Base-by-base conservation (phyloP, 2,329 filamentous ascomycete genomes). In the Colletotrichum cordylinicola region DNA sequence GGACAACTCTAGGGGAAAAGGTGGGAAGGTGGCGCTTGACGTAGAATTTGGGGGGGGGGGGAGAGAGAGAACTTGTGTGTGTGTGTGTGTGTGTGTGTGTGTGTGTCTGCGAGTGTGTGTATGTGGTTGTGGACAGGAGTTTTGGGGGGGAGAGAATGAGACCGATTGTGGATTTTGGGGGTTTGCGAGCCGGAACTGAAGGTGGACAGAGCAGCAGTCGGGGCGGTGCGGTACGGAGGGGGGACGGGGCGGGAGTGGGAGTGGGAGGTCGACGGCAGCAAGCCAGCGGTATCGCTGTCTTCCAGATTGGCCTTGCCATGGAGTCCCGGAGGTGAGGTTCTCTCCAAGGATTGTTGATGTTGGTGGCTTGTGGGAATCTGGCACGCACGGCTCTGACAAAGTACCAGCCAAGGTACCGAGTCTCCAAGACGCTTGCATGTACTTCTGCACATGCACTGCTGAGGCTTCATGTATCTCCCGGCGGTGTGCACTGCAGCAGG, bases 21-120 rank as follows among this genome's bases (percentile, higher is more conserved):
- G 13, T 29, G 29, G 27, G 43, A 62, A 13, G 43, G 71, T 65
- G 75, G 72, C 55, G 55, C 62, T 69, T 43, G 58, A 68, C 24
- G 75, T 75, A 72, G 72, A 68, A 75, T 75, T 68, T 43, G 24
- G 68, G 69, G 39, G 27, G 55, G 18, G 18, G 24, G 7, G 7
- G 29, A 29, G 29, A 29, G 7, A 29, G 29, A 29, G 29, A 29
- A 29, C 65, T 61, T 55, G 37, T 39, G 37, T 39, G 16, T 39
- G 37, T 16, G 37, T 10, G 31, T 33, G 29, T 31, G 29, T 8
- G 8, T 39, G 37, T 39, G 27, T 29, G 27, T 29, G n/a, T n/a
- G n/a, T 29, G 27, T 29, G 4, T 29, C 27, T 29, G 27, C 27
- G 27, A 29, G 27, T 29, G n/a, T n/a, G 29, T 29, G 29, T 29